Evolutionary conservation across 2,329 filamentous ascomycete genomes (phyloP).

Genomic region (Cladosporium phlei): DNA sequence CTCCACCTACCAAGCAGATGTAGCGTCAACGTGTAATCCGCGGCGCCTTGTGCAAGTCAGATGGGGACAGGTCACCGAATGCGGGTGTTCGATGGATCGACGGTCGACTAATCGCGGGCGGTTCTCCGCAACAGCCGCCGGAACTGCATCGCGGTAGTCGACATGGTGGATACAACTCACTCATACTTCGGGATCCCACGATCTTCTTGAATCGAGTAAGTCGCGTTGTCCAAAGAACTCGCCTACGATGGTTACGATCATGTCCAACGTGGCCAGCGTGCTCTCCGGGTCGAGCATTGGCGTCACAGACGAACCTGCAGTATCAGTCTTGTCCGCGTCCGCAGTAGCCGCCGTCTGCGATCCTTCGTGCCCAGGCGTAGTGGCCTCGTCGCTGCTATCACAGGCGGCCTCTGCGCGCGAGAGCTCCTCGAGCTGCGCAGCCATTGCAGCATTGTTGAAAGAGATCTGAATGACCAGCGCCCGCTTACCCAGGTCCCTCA

Average conservation of each 20-base stretch:
- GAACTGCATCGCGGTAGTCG: neutral
- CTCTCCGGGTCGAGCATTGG: constrained; percentile 25
- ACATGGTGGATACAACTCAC: neutral
- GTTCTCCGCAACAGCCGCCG: constrained; percentile 2
- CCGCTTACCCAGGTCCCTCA: constrained; percentile 75
- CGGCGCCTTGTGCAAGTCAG: constrained; percentile 1
- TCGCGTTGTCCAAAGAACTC: constrained; percentile 89
- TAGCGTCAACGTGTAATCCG: neutral
- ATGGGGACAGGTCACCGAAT: neutral
- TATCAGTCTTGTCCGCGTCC: constrained; percentile 6
- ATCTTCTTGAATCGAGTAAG: constrained; percentile 63
- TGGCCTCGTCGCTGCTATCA: constrained; percentile 1
- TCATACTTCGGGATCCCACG: constrained; percentile 22
- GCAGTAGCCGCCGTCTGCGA: constrained; percentile 13
- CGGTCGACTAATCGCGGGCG: neutral
- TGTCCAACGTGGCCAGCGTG: constrained; percentile 68
- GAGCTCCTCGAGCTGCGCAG: constrained; percentile 24
- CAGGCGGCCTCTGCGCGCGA: constrained; percentile 6
- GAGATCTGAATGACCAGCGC: constrained; percentile 43
- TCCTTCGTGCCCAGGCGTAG: constrained; percentile 1
- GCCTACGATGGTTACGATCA: constrained; percentile 83
- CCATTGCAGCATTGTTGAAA: constrained; percentile 23
- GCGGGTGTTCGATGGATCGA: too few relatives aligned
- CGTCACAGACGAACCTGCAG: constrained; percentile 19
- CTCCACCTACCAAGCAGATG: constrained; percentile 9